These are phyloP conservation scores for Cryptosporidium ryanae DNA, from an alignment of 169 alveolate species.

Conservation along the genomic window DNA sequence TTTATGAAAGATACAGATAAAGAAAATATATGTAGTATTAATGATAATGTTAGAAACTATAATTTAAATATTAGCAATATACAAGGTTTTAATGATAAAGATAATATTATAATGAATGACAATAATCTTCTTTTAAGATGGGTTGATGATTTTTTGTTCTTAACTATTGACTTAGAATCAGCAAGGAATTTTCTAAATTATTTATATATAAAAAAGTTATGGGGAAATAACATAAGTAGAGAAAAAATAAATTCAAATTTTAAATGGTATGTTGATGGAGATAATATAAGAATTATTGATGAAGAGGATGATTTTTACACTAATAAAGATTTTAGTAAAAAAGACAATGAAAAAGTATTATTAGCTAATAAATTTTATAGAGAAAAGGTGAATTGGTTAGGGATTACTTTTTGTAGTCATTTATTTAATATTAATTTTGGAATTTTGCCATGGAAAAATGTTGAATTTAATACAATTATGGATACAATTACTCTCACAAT, in stretches of 20 bases:
- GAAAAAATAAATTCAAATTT: constrained; percentile 50
- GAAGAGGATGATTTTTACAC: not conserved
- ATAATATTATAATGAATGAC: not conserved
- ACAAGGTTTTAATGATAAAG: not conserved
- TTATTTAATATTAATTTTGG: not conserved
- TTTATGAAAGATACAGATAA: not conserved
- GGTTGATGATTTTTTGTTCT: constrained; percentile 71
- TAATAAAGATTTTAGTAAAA: not conserved
- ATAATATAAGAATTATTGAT: not conserved
- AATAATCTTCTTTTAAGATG: constrained; percentile 45
- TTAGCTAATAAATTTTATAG: constrained; percentile 8
- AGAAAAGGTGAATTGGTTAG: constrained; percentile 36
- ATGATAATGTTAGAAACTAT: not conserved
- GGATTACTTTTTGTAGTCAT: constrained; percentile 41
- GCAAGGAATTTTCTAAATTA: constrained; percentile 30
- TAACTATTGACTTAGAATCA: constrained; percentile 13
- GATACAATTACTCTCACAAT: constrained; percentile 39
- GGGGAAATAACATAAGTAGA: constrained; percentile 56
- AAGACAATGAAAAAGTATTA: not conserved
- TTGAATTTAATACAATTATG: constrained; percentile 26
- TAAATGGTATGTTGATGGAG: constrained; percentile 11
- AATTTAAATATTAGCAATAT: not conserved
- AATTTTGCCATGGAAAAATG: constrained; percentile 53
- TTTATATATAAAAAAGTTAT: constrained; percentile 21
- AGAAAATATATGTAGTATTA: not conserved